phyloP scores from a whole-genome alignment of 129 eudicot species.

The Chrysanthemum makinoi region DNA sequence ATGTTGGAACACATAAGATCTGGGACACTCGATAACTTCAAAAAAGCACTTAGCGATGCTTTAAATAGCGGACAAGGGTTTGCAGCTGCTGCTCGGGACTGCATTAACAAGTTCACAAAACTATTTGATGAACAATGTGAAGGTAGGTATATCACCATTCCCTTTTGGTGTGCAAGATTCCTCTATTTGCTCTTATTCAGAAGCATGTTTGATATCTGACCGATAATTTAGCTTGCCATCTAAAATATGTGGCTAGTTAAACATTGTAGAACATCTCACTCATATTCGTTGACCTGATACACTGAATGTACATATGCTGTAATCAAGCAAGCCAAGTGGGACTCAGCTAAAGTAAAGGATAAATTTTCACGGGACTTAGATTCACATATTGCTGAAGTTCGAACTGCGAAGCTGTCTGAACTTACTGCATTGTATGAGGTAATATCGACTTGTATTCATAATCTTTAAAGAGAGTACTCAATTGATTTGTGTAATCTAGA shows the following conservation, averaged over 20 bases:
- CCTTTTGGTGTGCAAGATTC: too few relatives aligned
- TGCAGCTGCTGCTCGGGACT: slow-evolving; percentile 69
- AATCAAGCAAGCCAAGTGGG: slow-evolving; percentile 88
- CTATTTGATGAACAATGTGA: slow-evolving; percentile 69
- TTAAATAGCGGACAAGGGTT: slow-evolving; percentile 81
- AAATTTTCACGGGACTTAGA: slow-evolving; percentile 78
- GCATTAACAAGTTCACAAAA: slow-evolving; percentile 41
- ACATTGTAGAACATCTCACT: too few relatives aligned
- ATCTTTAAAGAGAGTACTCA: neutral
- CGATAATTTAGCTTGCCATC: too few relatives aligned
- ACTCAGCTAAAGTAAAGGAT: slow-evolving; percentile 63
- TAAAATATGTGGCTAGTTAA: too few relatives aligned
- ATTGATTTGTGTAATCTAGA: too few relatives aligned
- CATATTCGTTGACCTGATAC: too few relatives aligned
- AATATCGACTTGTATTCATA: slow-evolving; percentile 8
- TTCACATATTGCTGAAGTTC: slow-evolving; percentile 71
- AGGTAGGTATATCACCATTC: slow-evolving; percentile 44
- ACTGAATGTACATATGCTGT: slow-evolving; percentile 52
- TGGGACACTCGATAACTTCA: slow-evolving; percentile 67
- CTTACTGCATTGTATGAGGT: slow-evolving; percentile 79
- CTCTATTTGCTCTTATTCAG: neutral
- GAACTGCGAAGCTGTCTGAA: slow-evolving; percentile 70
- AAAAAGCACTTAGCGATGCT: slow-evolving; percentile 68
- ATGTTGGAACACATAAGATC: slow-evolving; percentile 83
- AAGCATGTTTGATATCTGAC: neutral